These are phyloP conservation scores for Lantana camara DNA, from an alignment of 257 asterid genomes.

Conservation along the genomic window DNA sequence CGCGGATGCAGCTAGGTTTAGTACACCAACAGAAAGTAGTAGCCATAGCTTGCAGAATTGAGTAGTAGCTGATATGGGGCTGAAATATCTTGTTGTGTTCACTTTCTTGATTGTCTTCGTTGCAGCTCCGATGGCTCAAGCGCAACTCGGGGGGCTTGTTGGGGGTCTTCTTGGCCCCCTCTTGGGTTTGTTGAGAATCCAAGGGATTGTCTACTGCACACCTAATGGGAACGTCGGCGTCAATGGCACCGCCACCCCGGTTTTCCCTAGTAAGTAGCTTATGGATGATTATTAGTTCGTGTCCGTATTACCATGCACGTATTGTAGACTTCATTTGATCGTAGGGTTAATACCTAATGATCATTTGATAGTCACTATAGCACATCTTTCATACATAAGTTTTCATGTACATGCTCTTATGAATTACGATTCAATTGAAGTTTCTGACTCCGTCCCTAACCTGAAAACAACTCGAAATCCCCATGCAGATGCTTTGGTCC, in stretches of 20 bases:
- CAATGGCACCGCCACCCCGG: conserved; percentile 45
- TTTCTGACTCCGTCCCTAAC: no score
- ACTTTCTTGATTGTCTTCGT: conserved; percentile 30
- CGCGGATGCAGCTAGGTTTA: not conserved
- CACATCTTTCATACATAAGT: no score
- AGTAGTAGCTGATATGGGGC: conserved; percentile 31
- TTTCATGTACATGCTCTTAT: no score
- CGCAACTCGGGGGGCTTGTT: conserved; percentile 29
- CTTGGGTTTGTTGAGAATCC: conserved; percentile 34
- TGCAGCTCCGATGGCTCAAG: conserved; percentile 38
- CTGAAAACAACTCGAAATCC: not conserved
- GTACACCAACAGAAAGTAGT: not conserved
- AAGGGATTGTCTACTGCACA: conserved; percentile 42
- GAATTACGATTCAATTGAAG: no score
- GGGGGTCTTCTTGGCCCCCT: conserved; percentile 25
- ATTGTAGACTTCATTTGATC: no score
- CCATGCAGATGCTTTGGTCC: conserved; percentile 49
- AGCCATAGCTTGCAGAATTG: not conserved
- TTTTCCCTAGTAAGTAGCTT: conserved; percentile 47
- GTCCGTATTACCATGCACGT: no score
- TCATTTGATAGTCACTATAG: no score
- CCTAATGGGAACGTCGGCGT: conserved; percentile 49
- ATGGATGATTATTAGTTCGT: no score
- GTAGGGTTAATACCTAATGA: no score
- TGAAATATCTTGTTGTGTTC: conserved; percentile 30